Evolutionary conservation across 495 filamentous ascomycete species (phyloP), one percentile per base, ranked within the genome.

Genomic region (Aspergillus bertholletiae): DNA sequence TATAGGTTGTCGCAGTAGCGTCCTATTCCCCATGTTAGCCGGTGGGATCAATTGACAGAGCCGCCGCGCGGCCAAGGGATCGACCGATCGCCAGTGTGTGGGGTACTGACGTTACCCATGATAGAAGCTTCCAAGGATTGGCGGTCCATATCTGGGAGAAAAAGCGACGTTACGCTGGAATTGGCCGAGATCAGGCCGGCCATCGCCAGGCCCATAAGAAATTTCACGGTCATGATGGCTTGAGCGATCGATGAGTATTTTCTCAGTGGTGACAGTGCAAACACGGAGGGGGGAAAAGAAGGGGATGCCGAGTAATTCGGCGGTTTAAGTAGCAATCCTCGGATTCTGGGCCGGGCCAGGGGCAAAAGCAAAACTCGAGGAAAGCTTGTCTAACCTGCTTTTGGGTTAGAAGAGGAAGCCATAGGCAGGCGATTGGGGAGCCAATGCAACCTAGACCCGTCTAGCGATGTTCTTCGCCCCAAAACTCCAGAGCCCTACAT

Each of bases 111-210:
- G 51, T 62, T 49, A 13, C 56, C 65, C 30, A 78, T 50, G 50
- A 81, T 64, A 0, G 76, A 78, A 12, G 66, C 77, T 15, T 54
- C 65, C 46, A 79, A 45, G 0, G 60, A 45, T 51, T 75, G 67
- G 2, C 54, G 21, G 54, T 77, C 73, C 21, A 63, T 41, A 20
- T 57, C 56, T 27, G 58, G 65, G 15, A 80, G 56, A 32, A 75
- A 66, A 49, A 78, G 41, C 15, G 61, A 62, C 46, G 70, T 64
- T 34, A 71, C 64, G 28, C 53, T 58, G 46, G 59, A 51, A 28
- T 73, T 49, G 18, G 69, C 73, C n/a, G 64, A 56, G 27, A 57
- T 65, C 30, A 73, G 55, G 15, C 66, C 56, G 52, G 61, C 40
- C 39, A 68, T 40, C 49, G 52, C 53, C 54, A 62, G 46, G 60